Evolutionary conservation across 1,139 yeast species (phyloP).

Genomic region (Entelexis sorbosivorans): DNA sequence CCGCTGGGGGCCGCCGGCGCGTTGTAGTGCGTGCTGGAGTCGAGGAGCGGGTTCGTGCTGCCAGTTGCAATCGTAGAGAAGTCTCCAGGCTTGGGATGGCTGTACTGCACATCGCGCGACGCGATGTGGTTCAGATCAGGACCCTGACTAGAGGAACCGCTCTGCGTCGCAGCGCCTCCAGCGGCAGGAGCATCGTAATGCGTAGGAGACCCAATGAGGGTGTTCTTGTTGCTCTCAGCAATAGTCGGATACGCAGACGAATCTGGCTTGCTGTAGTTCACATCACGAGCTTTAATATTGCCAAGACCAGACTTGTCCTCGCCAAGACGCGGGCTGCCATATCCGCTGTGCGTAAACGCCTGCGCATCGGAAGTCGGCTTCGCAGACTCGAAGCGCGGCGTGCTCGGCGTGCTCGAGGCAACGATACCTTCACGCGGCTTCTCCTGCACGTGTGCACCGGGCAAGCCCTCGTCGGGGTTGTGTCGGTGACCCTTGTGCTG

Average conservation of each 20-base stretch:
- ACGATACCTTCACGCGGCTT: not conserved
- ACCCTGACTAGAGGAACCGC: too few species aligned
- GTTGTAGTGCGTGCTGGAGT: slow-evolving; percentile 8
- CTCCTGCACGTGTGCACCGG: not conserved
- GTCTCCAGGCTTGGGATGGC: not conserved
- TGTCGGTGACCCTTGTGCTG: slow-evolving; percentile 16
- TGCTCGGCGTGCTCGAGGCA: not conserved
- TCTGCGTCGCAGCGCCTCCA: not conserved
- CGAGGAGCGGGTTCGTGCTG: slow-evolving; percentile 10
- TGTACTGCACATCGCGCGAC: slow-evolving; percentile 9
- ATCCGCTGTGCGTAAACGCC: not conserved
- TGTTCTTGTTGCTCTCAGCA: not conserved
- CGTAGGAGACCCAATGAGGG: not conserved
- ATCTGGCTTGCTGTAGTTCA: not conserved
- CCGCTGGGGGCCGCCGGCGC: not conserved
- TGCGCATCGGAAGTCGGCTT: slow-evolving; percentile 1
- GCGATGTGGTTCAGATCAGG: not conserved
- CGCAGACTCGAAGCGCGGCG: slow-evolving; percentile 2
- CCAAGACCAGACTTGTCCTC: not conserved
- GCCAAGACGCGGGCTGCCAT: slow-evolving; percentile 3
- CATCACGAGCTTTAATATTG: not conserved
- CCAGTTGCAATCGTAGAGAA: slow-evolving; percentile 10
- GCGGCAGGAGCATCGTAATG: not conserved
- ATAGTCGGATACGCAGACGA: not conserved
- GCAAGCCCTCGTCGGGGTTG: slow-evolving; percentile 14